Conservation (phyloP, 306 rosid species). For the Casuarina glauca region DNA sequence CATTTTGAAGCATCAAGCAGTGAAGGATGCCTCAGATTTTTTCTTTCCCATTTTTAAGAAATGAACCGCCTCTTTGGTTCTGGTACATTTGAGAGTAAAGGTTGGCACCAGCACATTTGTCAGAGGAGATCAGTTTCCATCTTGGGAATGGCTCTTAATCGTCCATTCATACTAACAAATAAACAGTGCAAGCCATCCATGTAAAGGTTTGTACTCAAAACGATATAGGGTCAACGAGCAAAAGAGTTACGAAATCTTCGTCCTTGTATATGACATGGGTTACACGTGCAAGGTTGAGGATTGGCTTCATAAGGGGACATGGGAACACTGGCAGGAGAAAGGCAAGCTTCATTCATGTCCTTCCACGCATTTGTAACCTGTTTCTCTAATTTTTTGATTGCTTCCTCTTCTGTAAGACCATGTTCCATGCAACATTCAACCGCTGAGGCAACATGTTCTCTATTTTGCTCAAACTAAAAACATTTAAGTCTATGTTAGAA, state of each 20-base stretch:
- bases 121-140: too few relatives aligned
- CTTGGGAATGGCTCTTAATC: too few relatives aligned
- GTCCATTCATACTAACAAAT: too few relatives aligned
- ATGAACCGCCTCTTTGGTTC: too few relatives aligned
- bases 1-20: too few relatives aligned
- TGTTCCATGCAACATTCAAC: slow-evolving; percentile 39
- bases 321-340: slow-evolving; percentile 23
- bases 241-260: neutral
- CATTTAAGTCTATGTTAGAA: too few relatives aligned
- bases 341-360: slow-evolving; percentile 43
- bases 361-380: neutral
- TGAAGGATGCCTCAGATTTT: too few relatives aligned
- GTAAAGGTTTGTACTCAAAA: neutral
- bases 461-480: neutral
- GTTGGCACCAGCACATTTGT: too few relatives aligned
- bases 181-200: neutral
- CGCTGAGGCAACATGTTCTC: slow-evolving; percentile 15
- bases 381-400: slow-evolving; percentile 9
- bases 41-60: too few relatives aligned
- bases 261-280: slow-evolving; percentile 12
- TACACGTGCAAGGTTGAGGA: slow-evolving; percentile 39
- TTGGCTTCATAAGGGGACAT: slow-evolving; percentile 25
- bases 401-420: slow-evolving; percentile 25
- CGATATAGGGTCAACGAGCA: neutral
- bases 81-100: too few relatives aligned